Conservation (phyloP, 106 monocot genomes). For the Agapanthus africanus region DNA sequence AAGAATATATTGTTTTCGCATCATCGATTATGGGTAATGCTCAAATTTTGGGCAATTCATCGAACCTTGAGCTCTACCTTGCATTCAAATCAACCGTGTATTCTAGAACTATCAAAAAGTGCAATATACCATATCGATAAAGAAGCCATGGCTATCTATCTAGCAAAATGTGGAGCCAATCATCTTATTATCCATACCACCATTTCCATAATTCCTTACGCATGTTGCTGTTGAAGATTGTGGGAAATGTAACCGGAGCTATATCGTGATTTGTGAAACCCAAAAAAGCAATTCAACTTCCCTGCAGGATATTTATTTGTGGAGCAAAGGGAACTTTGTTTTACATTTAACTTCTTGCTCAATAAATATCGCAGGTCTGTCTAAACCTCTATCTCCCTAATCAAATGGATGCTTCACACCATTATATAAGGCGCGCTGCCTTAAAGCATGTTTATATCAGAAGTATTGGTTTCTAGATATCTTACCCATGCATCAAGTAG, state of each 20-base stretch:
- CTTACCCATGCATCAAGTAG: too few species aligned
- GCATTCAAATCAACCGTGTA: background rate
- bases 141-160: background rate
- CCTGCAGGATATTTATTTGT: too few species aligned
- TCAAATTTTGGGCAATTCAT: background rate
- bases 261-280: background rate
- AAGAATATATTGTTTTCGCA: background rate
- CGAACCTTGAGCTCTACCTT: background rate
- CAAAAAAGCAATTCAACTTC: background rate
- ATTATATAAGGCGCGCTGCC: too few species aligned
- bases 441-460: too few species aligned
- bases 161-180: background rate
- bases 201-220: background rate
- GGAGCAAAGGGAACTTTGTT: too few species aligned
- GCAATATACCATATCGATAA: background rate
- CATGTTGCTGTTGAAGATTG: background rate
- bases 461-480: too few species aligned
- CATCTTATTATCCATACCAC: background rate
- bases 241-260: background rate
- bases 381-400: too few species aligned
- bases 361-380: too few species aligned
- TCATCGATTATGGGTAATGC: background rate
- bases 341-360: too few species aligned
- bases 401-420: too few species aligned
- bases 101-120: background rate